A percentile compares a stretch with the other conserved stretches of the same genome.
phyloP scores from a whole-genome alignment of 495 filamentous ascomycete species.

The Melanomma pulvis-pyrius region DNA sequence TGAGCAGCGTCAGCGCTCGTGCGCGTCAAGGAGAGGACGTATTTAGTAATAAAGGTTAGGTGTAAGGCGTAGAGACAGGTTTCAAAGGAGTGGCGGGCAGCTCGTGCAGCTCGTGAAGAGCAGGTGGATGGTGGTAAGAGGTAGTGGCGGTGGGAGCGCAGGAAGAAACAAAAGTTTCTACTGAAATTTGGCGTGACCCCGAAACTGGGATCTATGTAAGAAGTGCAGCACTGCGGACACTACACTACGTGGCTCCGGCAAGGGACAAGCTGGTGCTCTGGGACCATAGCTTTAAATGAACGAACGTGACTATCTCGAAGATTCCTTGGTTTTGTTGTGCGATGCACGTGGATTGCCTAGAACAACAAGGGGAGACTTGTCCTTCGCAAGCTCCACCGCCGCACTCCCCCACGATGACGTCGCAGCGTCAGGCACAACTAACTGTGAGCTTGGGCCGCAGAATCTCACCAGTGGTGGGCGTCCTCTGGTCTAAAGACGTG shows the following conservation, averaged over 20 bases:
- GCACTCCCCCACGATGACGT: neutral
- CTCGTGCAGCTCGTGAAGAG: neutral
- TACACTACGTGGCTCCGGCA: neutral
- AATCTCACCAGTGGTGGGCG: neutral
- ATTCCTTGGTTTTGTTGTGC: neutral
- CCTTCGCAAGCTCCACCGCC: neutral
- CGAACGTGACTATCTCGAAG: neutral
- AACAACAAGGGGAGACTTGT: too few relatives aligned
- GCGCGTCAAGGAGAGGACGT: neutral
- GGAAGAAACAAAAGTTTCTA: neutral
- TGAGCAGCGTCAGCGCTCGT: constrained; percentile 2
- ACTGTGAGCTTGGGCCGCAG: neutral
- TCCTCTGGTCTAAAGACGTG: too few relatives aligned
- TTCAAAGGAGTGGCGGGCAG: neutral
- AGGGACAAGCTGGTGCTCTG: neutral
- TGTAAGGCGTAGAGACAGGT: neutral
- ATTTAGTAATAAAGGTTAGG: neutral
- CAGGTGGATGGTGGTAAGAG: neutral
- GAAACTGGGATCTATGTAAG: neutral
- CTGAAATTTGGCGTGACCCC: neutral
- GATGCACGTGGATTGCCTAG: too few relatives aligned
- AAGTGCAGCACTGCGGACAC: neutral
- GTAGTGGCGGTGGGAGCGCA: neutral
- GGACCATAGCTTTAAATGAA: neutral
- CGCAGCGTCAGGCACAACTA: neutral